Evolutionary conservation across 768 basidiomycete species (phyloP).

Genomic region (Lactifluus hygrophoroides): DNA sequence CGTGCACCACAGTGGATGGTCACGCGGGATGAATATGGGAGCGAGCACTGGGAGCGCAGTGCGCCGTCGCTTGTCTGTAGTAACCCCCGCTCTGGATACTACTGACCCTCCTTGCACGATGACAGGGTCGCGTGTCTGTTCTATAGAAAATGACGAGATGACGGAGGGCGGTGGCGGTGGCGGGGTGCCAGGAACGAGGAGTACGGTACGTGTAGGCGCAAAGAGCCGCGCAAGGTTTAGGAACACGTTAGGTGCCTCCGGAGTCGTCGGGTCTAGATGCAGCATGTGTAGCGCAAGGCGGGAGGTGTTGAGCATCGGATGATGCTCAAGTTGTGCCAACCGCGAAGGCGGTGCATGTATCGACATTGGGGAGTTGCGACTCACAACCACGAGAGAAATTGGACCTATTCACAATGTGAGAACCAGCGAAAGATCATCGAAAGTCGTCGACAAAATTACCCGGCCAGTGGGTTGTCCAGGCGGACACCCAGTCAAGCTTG

Average conservation of each 20-base stretch:
- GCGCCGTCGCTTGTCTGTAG: slow-evolving; percentile 28
- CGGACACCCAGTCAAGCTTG: slow-evolving; percentile 28
- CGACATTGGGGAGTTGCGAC: neutral
- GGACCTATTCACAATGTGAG: slow-evolving; percentile 4
- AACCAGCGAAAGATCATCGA: neutral
- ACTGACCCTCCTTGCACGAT: slow-evolving; percentile 9
- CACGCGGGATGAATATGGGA: slow-evolving; percentile 36
- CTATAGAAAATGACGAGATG: neutral
- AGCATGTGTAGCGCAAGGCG: slow-evolving; percentile 41
- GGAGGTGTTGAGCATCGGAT: slow-evolving; percentile 9
- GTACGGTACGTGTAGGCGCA: slow-evolving; percentile 37
- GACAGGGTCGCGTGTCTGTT: slow-evolving; percentile 18
- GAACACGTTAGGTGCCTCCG: slow-evolving; percentile 41
- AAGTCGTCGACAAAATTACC: slow-evolving; percentile 26
- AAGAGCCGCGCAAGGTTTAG: slow-evolving; percentile 59
- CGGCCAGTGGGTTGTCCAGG: slow-evolving; percentile 36
- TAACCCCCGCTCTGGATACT: slow-evolving; percentile 23
- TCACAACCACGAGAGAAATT: slow-evolving; percentile 15
- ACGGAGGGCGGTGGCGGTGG: slow-evolving; percentile 20
- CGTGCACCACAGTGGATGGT: slow-evolving; percentile 52
- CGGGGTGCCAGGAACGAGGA: slow-evolving; percentile 44
- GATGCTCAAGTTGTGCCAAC: neutral
- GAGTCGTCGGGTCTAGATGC: slow-evolving; percentile 30
- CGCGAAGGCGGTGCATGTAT: neutral
- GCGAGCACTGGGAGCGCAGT: slow-evolving; percentile 31